Evolutionary conservation across 1,139 yeast genomes (phyloP).

Genomic region (Torulaspora pretoriensis): DNA sequence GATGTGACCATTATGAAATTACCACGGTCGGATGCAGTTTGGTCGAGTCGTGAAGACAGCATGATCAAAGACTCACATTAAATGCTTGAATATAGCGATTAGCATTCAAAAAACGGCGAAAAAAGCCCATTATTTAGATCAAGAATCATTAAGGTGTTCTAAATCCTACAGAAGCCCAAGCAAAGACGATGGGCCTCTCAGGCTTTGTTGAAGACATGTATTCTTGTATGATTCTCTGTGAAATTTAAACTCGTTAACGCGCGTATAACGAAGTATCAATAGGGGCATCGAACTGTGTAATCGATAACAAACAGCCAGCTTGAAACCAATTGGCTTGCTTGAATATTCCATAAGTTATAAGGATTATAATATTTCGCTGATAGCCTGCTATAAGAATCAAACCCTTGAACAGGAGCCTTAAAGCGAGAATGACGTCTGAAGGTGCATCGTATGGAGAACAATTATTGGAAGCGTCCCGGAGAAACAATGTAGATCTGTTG

Average conservation of each 20-base stretch:
- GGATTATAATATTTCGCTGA: not conserved
- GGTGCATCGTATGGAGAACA: constrained; percentile 84
- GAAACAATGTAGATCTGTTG: constrained; percentile 79
- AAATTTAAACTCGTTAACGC: not conserved
- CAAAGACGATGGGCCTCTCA: too few species aligned
- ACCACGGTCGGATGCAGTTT: too few species aligned
- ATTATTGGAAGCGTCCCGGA: constrained; percentile 77
- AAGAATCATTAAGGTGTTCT: too few species aligned
- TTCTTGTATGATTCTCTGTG: not conserved
- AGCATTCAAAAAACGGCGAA: too few species aligned
- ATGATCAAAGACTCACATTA: too few species aligned
- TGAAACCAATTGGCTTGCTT: not conserved
- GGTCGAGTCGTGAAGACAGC: too few species aligned
- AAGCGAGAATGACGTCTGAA: constrained; percentile 29
- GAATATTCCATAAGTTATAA: not conserved
- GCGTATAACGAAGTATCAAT: not conserved
- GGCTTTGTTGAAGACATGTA: not conserved
- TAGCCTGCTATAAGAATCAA: not conserved
- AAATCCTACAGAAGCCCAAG: too few species aligned
- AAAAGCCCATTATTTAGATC: too few species aligned
- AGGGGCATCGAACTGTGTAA: constrained; percentile 1
- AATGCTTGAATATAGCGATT: too few species aligned
- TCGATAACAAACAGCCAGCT: not conserved
- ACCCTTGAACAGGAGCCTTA: not conserved
- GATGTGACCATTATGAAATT: too few species aligned